Percentiles rank a stretch among this genome's conserved stretches.
Evolutionary conservation across 441 rosid species (phyloP).

Genomic region (Adansonia grandidieri): DNA sequence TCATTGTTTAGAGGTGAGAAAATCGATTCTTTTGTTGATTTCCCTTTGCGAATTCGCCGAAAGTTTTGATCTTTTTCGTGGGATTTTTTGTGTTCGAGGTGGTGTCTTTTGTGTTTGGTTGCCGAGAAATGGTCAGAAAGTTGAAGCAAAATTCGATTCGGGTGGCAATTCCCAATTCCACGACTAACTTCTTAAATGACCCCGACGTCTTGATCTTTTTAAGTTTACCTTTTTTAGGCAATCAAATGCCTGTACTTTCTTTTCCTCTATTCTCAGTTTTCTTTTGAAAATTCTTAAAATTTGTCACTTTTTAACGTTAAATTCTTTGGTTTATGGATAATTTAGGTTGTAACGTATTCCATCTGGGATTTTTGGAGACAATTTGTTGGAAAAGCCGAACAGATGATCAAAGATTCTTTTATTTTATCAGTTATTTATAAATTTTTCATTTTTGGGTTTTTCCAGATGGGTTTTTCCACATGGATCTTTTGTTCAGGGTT

Average conservation of each 20-base stretch:
- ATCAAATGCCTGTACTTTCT: conserved; percentile 13
- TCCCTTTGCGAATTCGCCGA: conserved; percentile 14
- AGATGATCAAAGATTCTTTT: conserved; percentile 13
- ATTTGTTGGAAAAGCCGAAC: conserved; percentile 15
- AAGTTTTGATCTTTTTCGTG: conserved; percentile 25
- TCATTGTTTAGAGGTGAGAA: conserved; percentile 44
- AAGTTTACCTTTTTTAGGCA: neutral
- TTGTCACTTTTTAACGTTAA: conserved; percentile 12
- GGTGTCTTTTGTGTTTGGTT: conserved; percentile 30
- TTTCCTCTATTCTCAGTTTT: neutral
- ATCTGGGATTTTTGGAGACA: conserved; percentile 39
- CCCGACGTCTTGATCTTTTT: neutral
- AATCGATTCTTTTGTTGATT: conserved; percentile 17
- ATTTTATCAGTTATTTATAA: neutral
- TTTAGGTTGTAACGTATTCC: conserved; percentile 30
- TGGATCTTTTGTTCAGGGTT: conserved; percentile 33
- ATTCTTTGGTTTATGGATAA: conserved; percentile 15
- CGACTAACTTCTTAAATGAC: neutral
- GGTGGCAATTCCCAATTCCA: conserved; percentile 15
- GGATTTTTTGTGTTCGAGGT: conserved; percentile 24
- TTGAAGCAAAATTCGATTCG: conserved; percentile 16
- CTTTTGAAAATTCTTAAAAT: conserved; percentile 4
- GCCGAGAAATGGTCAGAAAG: conserved; percentile 24
- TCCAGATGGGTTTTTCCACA: conserved; percentile 7
- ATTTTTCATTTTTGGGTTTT: conserved; percentile 21